phyloP scores from a whole-genome alignment of 495 filamentous ascomycete genomes.

The Haplographium delicatum region DNA sequence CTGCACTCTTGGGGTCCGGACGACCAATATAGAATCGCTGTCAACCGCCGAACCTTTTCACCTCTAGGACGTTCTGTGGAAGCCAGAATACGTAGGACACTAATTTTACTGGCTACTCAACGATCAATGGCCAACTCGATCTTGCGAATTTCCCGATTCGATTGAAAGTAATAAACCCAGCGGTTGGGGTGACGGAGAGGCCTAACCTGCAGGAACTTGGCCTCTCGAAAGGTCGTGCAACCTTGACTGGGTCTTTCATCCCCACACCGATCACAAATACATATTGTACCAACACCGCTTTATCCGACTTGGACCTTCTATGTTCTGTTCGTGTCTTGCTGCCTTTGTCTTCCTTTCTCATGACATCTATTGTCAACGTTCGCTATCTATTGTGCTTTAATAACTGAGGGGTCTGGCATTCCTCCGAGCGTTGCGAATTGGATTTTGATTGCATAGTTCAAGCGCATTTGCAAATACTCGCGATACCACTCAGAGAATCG shows the following conservation, averaged over 20 bases:
- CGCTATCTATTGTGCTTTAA: constrained; percentile 15
- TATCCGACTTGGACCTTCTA: constrained; percentile 16
- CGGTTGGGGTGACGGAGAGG: constrained; percentile 25
- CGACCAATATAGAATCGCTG: constrained; percentile 18
- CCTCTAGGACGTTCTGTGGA: constrained; percentile 1
- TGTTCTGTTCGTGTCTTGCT: constrained; percentile 7
- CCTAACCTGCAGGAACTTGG: constrained; percentile 24
- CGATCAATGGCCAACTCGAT: constrained; percentile 5
- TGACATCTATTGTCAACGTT: constrained; percentile 12
- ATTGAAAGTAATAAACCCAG: constrained; percentile 19
- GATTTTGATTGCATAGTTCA: constrained; percentile 3
- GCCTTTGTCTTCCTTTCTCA: constrained; percentile 8
- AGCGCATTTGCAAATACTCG: constrained; percentile 1
- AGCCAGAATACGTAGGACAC: background rate
- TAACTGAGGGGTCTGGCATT: constrained; percentile 42
- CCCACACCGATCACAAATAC: constrained; percentile 18
- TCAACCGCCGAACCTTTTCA: constrained; percentile 20
- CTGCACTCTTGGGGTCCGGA: constrained; percentile 8
- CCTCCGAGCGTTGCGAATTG: constrained; percentile 23
- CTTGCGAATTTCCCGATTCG: constrained; percentile 9
- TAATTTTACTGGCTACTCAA: constrained; percentile 12
- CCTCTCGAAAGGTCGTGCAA: constrained; percentile 9
- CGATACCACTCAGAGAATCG: background rate
- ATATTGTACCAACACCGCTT: constrained; percentile 18
- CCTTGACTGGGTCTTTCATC: constrained; percentile 3